Conservation (phyloP, 1,284 basidiomycete species). For the Thecaphora frezii region DNA sequence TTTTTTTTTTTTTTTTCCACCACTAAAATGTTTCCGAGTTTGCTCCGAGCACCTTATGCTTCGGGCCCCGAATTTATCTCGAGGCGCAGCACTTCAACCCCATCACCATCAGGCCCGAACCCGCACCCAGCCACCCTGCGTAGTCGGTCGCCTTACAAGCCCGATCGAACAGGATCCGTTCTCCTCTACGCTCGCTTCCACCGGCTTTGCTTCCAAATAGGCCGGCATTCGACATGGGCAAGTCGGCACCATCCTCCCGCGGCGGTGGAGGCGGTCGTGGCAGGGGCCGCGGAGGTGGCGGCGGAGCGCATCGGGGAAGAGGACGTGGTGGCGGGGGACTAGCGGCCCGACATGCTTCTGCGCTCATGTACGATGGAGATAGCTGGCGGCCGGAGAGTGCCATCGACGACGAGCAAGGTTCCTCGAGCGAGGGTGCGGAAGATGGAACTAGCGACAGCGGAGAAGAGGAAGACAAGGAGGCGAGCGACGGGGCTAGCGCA, state of each 20-base stretch:
- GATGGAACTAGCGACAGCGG: constrained; percentile 1
- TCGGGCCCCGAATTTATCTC: too few species aligned
- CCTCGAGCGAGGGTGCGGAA: constrained; percentile 2
- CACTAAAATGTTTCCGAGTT: too few species aligned
- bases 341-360: constrained; percentile 21
- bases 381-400: constrained; percentile 41
- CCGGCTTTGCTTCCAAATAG: too few species aligned
- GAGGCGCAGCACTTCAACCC: too few species aligned
- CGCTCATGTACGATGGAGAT: constrained; percentile 16
- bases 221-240: too few species aligned
- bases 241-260: background rate
- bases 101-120: too few species aligned
- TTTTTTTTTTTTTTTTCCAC: background rate
- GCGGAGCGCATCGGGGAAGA: too few species aligned
- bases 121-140: too few species aligned
- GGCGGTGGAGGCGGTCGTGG: background rate
- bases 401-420: constrained; percentile 20
- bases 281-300: background rate
- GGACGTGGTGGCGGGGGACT: background rate
- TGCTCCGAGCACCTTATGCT: too few species aligned
- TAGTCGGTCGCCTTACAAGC: too few species aligned
- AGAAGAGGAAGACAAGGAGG: constrained; percentile 21
- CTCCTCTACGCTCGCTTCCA: too few species aligned
- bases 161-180: too few species aligned
- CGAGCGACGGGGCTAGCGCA: constrained; percentile 17